Evolutionary conservation across 805 yeast species (phyloP).

Genomic region (Peterozyma xylosa): DNA sequence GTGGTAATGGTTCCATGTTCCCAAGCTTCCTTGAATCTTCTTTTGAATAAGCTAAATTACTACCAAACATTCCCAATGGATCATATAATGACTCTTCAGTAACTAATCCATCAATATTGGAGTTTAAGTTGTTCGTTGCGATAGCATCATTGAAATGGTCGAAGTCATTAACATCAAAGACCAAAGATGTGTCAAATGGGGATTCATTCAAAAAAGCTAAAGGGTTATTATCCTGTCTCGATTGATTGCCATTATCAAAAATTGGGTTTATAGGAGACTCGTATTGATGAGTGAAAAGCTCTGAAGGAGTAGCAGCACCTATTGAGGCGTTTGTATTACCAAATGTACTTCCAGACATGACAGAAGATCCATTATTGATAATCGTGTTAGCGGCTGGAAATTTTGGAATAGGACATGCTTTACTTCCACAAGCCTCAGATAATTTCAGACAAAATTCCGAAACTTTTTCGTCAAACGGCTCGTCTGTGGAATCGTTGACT

Average conservation of each 20-base stretch:
- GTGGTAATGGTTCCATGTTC: neutral
- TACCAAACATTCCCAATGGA: conserved; percentile 28
- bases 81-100: conserved; percentile 54
- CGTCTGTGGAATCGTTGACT: neutral
- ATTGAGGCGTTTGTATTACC: neutral
- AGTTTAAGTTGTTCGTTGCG: conserved; percentile 16
- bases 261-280: neutral
- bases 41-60: neutral
- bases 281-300: neutral
- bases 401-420: conserved; percentile 57
- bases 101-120: conserved; percentile 32
- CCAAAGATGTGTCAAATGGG: conserved; percentile 47
- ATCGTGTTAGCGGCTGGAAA: conserved; percentile 9
- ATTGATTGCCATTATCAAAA: neutral
- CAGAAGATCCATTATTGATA: conserved; percentile 1
- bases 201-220: conserved; percentile 36
- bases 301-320: neutral
- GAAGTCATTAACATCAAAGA: conserved; percentile 25
- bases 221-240: conserved; percentile 20
- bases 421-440: conserved; percentile 78
- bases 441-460: conserved; percentile 71
- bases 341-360: neutral
- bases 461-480: conserved; percentile 59
- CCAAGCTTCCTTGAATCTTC: neutral
- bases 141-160: conserved; percentile 8